These are phyloP conservation scores for Physcomitrellopsis africana DNA, from an alignment of 225 moss, liverwort and hornwort species.

Conservation along the genomic window DNA sequence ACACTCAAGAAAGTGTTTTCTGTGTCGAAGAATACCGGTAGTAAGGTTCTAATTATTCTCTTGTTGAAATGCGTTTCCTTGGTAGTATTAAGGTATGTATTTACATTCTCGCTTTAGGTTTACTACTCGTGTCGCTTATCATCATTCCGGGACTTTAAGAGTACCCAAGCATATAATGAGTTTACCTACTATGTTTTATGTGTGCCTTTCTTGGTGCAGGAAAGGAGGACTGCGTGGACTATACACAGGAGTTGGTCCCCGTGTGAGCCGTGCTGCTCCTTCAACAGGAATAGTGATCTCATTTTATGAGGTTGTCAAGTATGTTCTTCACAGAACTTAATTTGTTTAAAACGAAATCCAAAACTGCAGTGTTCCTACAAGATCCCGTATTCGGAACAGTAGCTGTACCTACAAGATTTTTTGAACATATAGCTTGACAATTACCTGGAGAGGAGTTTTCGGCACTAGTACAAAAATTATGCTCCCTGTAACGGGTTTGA, in stretches of 20 bases:
- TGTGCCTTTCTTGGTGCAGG: conserved; percentile 36
- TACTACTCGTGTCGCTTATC: not conserved
- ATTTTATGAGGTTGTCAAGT: conserved; percentile 78
- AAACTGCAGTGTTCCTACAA: not conserved
- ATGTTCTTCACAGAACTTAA: conserved; percentile 48
- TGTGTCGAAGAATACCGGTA: not conserved
- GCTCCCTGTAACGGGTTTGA: conserved; percentile 34
- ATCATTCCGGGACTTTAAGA: not conserved
- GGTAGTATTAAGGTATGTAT: not conserved
- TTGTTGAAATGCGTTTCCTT: not conserved
- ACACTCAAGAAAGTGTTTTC: not conserved
- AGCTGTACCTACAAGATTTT: not conserved
- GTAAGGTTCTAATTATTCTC: not conserved
- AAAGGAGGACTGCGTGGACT: conserved; percentile 63
- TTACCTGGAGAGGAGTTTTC: not conserved
- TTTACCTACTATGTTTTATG: not conserved
- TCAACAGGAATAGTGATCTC: conserved; percentile 77
- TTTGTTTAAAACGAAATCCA: not conserved
- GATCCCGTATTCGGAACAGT: not conserved
- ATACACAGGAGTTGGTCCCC: conserved; percentile 66
- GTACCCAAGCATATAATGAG: not conserved
- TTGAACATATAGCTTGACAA: not conserved
- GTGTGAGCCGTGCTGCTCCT: conserved; percentile 71
- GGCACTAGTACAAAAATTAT: not conserved
- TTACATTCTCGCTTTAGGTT: not conserved